Evolutionary conservation across 345 rosid genomes (phyloP), one percentile per base, ranked within the genome.

Genomic region (Leavenworthia alabamica): DNA sequence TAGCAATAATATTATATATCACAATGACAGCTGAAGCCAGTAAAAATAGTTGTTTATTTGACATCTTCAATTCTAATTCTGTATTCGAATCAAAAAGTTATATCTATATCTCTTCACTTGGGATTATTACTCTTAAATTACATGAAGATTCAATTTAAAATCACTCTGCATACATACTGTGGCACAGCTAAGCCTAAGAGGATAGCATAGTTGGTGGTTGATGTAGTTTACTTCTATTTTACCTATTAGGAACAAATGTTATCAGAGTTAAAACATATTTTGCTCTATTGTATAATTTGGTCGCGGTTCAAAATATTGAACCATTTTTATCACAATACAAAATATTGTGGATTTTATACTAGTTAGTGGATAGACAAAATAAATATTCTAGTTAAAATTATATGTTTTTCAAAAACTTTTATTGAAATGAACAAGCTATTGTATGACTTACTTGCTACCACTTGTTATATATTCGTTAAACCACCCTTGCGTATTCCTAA

Each of bases 1-100:
- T 13, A 46, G 31, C 56, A 46, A 66, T 67, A 56, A 28, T 4
- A 5, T 26, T 59, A 23, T 47, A 47, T 59, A 42, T 47, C 29
- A 67, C 43, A 40, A 41, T 67, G 72, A 67, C 72, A 67, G 71
- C 64, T 47, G 33, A 66, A 66, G 24, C 64, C 50, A 47, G 71
- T 57, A 28, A 54, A 20, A 56, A 37, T 37, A 36, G 58, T 14
- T 56, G 57, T 56, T 56, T 47, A 57, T 11, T 56, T 57, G 26
- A 57, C 58, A 35, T 28, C 57, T 47, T 47, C 39, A 56, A 66
- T 47, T 42, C 37, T 46, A 10, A 10, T 45, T 31, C 33, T 45
- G 28, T 46, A 56, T 8, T 56, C 47, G 33, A 31, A 23, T 22
- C 41, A 52, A 20, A 20, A 20, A 22, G 7, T 13, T 2, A 24